Evolutionary conservation across 257 asterid genomes (phyloP), one percentile per base, ranked within the genome.

Genomic region (Fraxinus cuspidata): DNA sequence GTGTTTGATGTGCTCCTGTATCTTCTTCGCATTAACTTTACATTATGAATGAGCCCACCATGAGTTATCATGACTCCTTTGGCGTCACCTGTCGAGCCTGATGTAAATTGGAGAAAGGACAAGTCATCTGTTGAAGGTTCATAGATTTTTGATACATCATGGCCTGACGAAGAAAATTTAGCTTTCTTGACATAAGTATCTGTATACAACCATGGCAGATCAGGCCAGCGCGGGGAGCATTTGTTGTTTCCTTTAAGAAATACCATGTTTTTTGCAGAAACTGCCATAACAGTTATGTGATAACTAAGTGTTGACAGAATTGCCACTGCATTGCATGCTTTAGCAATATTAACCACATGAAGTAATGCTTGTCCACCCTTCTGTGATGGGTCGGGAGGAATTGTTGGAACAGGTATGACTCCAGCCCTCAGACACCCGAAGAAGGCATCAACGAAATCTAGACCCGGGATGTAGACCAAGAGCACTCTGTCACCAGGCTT

Each of bases 51-150:
- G 16, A 91, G 85, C 35, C 93, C 94, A 10, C 86, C 83, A 29
- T 89, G 93, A 34, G 90, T 89, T 66, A 91, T 86, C 93, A 88
- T 89, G 49, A 91, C 93, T 72, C 97, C 97, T 79, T 91, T 91
- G 18, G 93, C 87, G 51, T 89, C 92, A 42, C 90, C 90, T 0
- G 93, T 91, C 7, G 97, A 91, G 16, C 94, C 93, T 15, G 97
- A 89, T 35, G 97, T 91, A 81, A 85, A 89, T 12, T 89, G 97
- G 34, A 91, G 89, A 77, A 91, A 91, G 64, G 93, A 89, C 65
- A 89, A 73, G 40, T 91, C 89, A 5, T 84, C 25, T 31, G 70
- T 18, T 16, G 80, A 65, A 35, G 89, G 86, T 27, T 87, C 85
- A 3, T 73, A 21, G n/a, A 71, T 70, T 66, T 79, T 81, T 4